Evolutionary conservation across 2,329 filamentous ascomycete species (phyloP), one percentile per base, ranked within the genome.

Genomic region (Laburnicola sp.): DNA sequence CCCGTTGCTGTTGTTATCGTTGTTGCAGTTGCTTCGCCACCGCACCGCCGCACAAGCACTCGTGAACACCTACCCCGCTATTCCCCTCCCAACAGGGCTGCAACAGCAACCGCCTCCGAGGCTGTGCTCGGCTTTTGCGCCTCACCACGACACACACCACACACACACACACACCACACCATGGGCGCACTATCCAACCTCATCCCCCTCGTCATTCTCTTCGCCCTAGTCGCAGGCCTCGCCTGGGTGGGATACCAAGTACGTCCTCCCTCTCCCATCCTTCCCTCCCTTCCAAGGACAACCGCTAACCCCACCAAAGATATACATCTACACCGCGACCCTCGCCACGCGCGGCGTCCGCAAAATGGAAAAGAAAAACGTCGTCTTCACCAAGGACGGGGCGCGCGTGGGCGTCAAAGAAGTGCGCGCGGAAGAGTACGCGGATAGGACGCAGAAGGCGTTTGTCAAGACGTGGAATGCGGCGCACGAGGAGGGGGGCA

Each of bases 311-410:
- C 21, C 11, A 28, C 10, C 27, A 8, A 53, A 78, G 70, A 80
- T 91, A 69, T 91, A 88, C 74, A 73, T 87, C 48, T 85, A 84
- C 73, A 79, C 82, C 48, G 79, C 78, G 73, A 81, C 88, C 70
- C 85, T 92, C 62, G 81, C 83, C 54, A 77, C 83, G 53, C 79
- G 82, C 51, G 86, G 87, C 40, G 82, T 81, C 42, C 79, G 86
- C 72, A 84, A 84, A 66, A 88, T 91, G 82, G 84, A 86, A 70
- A 84, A 84, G 75, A 88, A 87, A 76, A 87, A 91, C 69, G 82
- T 92, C 50, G 78, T 84, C 35, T 88, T 91, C 72, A 86, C 85
- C 34, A 89, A 88, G 69, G 88, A 91, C 50, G 88, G 88, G 48
- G 75, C 89, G 54, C 82, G 83, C 63, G 86, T 92, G 38, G 85